These are phyloP conservation scores for Alternaria sp. DNA, from an alignment of 2,329 filamentous ascomycete genomes.

Conservation along the genomic window DNA sequence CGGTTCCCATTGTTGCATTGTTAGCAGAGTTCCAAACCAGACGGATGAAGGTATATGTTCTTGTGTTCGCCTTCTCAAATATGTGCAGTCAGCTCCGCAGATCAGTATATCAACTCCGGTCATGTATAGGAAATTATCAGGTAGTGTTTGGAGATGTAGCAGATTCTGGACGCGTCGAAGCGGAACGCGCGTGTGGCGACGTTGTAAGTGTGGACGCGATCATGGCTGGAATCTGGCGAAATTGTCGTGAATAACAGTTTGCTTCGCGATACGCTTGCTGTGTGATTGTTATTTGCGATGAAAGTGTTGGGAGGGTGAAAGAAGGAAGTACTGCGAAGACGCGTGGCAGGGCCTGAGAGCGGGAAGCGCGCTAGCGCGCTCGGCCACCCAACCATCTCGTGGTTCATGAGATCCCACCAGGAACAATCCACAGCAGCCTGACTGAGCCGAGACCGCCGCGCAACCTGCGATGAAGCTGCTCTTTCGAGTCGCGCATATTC, in stretches of 20 bases:
- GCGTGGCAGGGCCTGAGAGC: background rate
- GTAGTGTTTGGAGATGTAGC: background rate
- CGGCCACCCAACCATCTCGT: background rate
- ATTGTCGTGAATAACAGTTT: background rate
- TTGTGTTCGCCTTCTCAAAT: background rate
- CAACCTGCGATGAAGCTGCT: slow-evolving; percentile 3
- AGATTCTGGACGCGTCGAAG: background rate
- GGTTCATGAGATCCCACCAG: background rate
- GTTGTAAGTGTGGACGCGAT: background rate
- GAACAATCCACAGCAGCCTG: background rate
- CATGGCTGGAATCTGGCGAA: background rate
- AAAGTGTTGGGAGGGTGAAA: background rate
- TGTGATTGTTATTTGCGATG: background rate
- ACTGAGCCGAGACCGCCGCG: background rate
- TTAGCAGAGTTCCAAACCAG: background rate
- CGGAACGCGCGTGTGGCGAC: background rate
- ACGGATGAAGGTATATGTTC: background rate
- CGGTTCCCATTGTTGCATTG: background rate
- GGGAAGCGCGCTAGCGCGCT: background rate
- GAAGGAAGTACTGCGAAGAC: background rate
- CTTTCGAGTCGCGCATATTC: slow-evolving; percentile 3
- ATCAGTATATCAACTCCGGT: background rate
- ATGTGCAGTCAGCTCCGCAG: background rate
- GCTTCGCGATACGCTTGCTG: background rate
- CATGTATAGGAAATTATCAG: background rate